phyloP scores from a whole-genome alignment of 805 yeast genomes.

The Candida xyloterini region DNA sequence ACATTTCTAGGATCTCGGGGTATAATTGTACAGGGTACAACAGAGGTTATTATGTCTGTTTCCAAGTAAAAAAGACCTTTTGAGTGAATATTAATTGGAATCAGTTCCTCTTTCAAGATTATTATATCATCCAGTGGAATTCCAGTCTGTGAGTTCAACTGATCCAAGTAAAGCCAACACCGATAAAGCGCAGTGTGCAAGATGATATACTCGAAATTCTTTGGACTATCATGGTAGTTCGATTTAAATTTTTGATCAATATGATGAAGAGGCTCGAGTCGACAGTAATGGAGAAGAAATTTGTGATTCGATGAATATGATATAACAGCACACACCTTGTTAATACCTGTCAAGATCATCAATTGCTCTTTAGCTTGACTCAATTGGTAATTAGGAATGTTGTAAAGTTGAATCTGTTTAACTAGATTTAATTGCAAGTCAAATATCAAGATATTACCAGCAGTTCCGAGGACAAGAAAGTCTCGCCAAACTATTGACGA shows the following conservation, averaged over 20 bases:
- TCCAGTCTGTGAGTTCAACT: too few species aligned
- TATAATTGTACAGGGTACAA: not conserved
- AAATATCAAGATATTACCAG: not conserved
- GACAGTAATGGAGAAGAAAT: too few species aligned
- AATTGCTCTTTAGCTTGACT: not conserved
- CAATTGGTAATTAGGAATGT: too few species aligned
- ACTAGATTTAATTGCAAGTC: not conserved
- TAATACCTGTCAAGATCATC: not conserved
- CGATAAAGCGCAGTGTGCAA: too few species aligned
- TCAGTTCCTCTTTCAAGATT: not conserved
- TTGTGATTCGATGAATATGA: too few species aligned
- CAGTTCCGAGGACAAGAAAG: not conserved
- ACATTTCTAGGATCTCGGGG: not conserved
- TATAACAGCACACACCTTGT: not conserved
- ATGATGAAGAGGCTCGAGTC: too few species aligned
- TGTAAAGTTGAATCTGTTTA: not conserved
- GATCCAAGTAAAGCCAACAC: too few species aligned
- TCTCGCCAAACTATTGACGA: not conserved
- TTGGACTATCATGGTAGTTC: too few species aligned
- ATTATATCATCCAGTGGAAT: not conserved
- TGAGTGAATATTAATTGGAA: not conserved
- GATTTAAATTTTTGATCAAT: too few species aligned
- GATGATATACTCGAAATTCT: too few species aligned
- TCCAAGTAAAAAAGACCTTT: not conserved
- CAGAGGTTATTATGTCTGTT: not conserved